Base-by-base conservation (phyloP, 805 yeast species). In the Sugiyamaella americana region DNA sequence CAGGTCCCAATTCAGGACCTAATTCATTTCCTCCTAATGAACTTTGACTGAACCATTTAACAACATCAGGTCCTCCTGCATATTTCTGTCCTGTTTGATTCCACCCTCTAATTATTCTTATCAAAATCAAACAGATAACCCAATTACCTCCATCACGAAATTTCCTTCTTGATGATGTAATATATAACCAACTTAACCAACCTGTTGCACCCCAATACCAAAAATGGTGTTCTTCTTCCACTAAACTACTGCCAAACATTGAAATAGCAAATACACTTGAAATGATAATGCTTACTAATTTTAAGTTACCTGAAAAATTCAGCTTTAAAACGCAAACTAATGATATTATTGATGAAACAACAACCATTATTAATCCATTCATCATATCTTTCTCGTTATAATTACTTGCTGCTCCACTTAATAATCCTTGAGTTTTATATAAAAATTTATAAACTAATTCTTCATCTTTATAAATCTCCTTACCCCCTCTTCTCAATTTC, bases 141-240 rank as follows among this genome's bases (percentile, higher is more conserved):
- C 62, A 54, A 18, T 52, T 26, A 26, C 53, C 21, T 6, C 61
- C 59, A 29, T 49, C 43, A 3, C 44, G 38, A 41, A 53, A 53
- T 22, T 48, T 44, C 39, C 46, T 49, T 19, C 60, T 43, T 11
- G 56, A 43, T 3, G 55, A 47, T 2, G 52, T 44, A 24, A 58
- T 52, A 37, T 13, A 61, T 40, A 44, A 48, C 48, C 52, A 59
- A 16, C 59, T 58, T 41, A 58, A 48, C 49, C 56, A 52, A 0
- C 74, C 71, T 0, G 76, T 69, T 0, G 75, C 61, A 19, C 75
- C 67, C 80, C 87, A 84, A 86, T 95, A 93, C 98, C 98, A 93
- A 16, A 89, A 63, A 60, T 89, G 96, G 60, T 93, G 95, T 60
- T 93, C 98, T 62, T 93, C 98, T 59, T 93, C 98, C 16, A 93